phyloP scores from a whole-genome alignment of 2,329 filamentous ascomycete genomes.

The Didymella pomorum region DNA sequence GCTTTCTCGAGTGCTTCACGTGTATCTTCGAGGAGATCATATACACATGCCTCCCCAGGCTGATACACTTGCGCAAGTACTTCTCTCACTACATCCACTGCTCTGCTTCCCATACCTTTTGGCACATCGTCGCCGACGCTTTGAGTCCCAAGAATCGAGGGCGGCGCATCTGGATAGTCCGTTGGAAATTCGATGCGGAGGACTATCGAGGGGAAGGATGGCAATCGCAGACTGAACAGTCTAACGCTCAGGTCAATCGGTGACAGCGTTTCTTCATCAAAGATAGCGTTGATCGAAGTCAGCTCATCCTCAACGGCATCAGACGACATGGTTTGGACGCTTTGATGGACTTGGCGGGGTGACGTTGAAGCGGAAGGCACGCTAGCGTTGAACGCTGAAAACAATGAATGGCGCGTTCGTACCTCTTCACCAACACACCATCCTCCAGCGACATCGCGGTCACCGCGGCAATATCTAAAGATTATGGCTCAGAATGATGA shows the following conservation, averaged over 20 bases:
- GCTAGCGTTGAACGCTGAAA: constrained; percentile 21
- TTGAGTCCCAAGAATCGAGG: constrained; percentile 78
- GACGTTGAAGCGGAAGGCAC: constrained; percentile 23
- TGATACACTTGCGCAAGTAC: constrained; percentile 73
- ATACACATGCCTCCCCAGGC: constrained; percentile 82
- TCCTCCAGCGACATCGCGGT: constrained; percentile 15
- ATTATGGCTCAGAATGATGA: constrained; percentile 35
- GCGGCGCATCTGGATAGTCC: constrained; percentile 77
- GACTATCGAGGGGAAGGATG: constrained; percentile 64
- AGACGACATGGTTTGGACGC: constrained; percentile 36
- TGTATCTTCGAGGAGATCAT: constrained; percentile 81
- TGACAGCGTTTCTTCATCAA: constrained; percentile 70
- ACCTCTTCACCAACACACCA: constrained; percentile 12
- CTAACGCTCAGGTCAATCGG: constrained; percentile 35
- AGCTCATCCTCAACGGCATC: constrained; percentile 72
- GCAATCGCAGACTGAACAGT: constrained; percentile 67
- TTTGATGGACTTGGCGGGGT: constrained; percentile 24
- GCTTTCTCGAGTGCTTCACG: constrained; percentile 61
- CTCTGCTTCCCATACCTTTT: constrained; percentile 74
- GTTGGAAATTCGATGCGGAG: constrained; percentile 71
- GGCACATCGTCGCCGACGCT: constrained; percentile 73
- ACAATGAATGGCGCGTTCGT: constrained; percentile 15
- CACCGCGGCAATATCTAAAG: constrained; percentile 3
- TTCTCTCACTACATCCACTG: constrained; percentile 73
- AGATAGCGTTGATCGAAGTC: constrained; percentile 85